phyloP scores from a whole-genome alignment of 106 monocot species.

The Cymbidium sinense region DNA sequence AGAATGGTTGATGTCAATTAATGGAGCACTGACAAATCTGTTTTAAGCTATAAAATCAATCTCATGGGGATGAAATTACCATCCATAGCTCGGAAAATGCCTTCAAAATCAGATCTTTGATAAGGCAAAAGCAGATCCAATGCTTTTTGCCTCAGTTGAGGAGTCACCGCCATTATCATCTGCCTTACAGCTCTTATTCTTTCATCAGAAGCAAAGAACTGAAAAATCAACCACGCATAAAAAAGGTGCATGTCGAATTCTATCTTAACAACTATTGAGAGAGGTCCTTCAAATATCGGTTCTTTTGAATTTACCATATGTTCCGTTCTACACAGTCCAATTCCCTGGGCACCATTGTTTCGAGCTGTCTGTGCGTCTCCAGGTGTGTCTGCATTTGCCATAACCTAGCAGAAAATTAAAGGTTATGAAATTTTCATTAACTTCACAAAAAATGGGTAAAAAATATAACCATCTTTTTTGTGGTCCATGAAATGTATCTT shows the following conservation, averaged over 20 bases:
- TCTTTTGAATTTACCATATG: constrained; percentile 60
- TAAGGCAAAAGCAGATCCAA: constrained; percentile 81
- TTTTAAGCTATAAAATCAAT: not conserved
- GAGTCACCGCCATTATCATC: constrained; percentile 89
- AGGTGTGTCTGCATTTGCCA: constrained; percentile 99
- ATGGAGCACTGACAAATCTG: too few relatives aligned
- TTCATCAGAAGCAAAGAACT: constrained; percentile 99
- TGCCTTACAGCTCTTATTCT: constrained; percentile 89
- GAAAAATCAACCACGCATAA: constrained; percentile 9
- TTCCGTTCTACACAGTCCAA: constrained; percentile 96
- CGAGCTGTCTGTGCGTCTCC: constrained; percentile 76
- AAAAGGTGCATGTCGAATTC: not conserved
- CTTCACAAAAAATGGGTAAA: not conserved
- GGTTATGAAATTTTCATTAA: not conserved
- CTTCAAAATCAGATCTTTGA: constrained; percentile 93
- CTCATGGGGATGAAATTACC: constrained; percentile 31
- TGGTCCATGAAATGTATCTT: not conserved
- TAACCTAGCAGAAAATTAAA: constrained; percentile 48
- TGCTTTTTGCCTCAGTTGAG: constrained; percentile 83
- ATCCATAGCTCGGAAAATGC: constrained; percentile 97
- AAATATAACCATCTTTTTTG: not conserved
- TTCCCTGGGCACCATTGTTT: constrained; percentile 94
- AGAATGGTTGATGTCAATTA: too few relatives aligned
- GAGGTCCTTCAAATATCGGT: constrained; percentile 1
- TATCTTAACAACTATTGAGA: not conserved